Evolutionary conservation across 352 stramenopile species (phyloP).

Genomic region (Pythium phragmiticola): DNA sequence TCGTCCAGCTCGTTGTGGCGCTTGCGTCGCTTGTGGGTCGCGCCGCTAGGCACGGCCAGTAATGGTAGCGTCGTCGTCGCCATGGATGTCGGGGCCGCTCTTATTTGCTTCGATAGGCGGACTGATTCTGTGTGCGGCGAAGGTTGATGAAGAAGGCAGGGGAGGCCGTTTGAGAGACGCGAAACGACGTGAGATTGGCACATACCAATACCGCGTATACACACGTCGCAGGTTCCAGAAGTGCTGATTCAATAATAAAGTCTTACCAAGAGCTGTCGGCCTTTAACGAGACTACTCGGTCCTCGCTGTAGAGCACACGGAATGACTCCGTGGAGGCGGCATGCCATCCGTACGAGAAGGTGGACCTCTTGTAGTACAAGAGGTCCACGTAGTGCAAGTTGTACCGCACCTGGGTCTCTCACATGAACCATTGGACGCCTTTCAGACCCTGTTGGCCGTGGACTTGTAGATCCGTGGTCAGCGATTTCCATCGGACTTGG

Average conservation of each 20-base stretch:
- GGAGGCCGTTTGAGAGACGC: not conserved
- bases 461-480: no score
- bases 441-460: no score
- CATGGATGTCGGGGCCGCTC: slow-evolving; percentile 19
- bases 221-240: slow-evolving; percentile 14
- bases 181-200: slow-evolving; percentile 14
- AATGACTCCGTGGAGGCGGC: no score
- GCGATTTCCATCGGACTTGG: no score
- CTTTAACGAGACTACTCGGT: no score
- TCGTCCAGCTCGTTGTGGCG: slow-evolving; percentile 51
- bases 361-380: no score
- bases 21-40: slow-evolving; percentile 39
- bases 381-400: no score
- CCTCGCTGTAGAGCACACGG: no score
- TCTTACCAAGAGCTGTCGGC: no score
- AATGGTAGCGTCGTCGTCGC: slow-evolving; percentile 28
- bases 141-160: not conserved
- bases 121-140: not conserved
- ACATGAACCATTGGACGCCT: no score
- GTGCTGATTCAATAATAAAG: not conserved
- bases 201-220: slow-evolving; percentile 5
- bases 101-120: slow-evolving; percentile 18
- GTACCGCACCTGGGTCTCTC: no score
- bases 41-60: slow-evolving; percentile 36
- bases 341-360: no score